Evolutionary conservation across 2,329 filamentous ascomycete genomes (phyloP).

Genomic region (Diplodia sapinea): DNA sequence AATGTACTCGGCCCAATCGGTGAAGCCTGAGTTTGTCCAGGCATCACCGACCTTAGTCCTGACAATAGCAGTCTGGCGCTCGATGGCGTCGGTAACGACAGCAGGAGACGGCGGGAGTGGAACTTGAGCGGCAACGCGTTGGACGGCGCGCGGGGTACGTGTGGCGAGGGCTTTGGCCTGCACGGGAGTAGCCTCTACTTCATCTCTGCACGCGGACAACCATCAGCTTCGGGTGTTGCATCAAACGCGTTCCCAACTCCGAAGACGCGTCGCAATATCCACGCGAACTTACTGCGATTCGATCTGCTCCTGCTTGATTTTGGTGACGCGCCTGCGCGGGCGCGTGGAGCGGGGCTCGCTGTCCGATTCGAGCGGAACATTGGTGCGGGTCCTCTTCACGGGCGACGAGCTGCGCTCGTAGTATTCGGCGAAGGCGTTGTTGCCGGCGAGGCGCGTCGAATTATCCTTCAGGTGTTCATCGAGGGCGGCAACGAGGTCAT

Average conservation of each 20-base stretch:
- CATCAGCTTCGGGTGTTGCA: constrained; percentile 1
- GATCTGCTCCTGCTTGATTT: constrained; percentile 45
- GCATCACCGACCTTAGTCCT: constrained; percentile 68
- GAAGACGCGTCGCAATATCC: constrained; percentile 9
- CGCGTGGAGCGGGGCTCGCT: constrained; percentile 39
- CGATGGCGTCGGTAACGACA: constrained; percentile 76
- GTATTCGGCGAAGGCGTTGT: constrained; percentile 73
- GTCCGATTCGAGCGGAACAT: constrained; percentile 44
- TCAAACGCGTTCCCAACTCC: constrained; percentile 33
- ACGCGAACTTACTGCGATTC: constrained; percentile 34
- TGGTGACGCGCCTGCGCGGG: constrained; percentile 38
- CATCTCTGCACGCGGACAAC: constrained; percentile 7
- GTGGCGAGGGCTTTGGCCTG: constrained; percentile 58
- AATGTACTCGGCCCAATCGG: constrained; percentile 67
- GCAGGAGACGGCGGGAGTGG: constrained; percentile 82
- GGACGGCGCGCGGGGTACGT: constrained; percentile 40
- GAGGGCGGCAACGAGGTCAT: constrained; percentile 76
- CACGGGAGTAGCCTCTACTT: constrained; percentile 45
- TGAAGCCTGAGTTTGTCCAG: constrained; percentile 70
- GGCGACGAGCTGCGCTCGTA: constrained; percentile 69
- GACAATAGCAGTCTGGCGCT: constrained; percentile 70
- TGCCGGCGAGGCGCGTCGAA: constrained; percentile 65
- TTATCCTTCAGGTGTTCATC: constrained; percentile 75
- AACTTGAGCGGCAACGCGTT: constrained; percentile 59
- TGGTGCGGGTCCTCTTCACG: constrained; percentile 52